These are phyloP conservation scores for Stagonosporopsis vannaccii DNA, from an alignment of 2,329 filamentous ascomycete species.

Conservation along the genomic window DNA sequence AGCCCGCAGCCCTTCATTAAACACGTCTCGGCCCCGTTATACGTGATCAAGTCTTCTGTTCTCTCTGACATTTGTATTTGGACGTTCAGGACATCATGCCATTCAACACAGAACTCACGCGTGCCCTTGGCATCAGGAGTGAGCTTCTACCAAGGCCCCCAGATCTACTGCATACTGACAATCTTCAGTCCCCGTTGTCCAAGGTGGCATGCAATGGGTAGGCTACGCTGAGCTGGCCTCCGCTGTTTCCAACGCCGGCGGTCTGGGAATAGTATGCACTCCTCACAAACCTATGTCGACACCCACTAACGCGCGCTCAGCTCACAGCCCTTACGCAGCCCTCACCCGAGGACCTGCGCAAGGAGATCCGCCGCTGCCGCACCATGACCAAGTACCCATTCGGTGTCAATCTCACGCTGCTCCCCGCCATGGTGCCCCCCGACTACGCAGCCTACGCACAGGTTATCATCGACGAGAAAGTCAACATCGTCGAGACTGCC, in stretches of 20 bases:
- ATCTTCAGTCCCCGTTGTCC: constrained; percentile 75
- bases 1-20: constrained; percentile 17
- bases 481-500: constrained; percentile 90
- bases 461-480: constrained; percentile 90
- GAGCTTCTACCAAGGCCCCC: constrained; percentile 2
- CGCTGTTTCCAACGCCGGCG: constrained; percentile 72
- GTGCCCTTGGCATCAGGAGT: constrained; percentile 65
- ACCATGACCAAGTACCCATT: constrained; percentile 82
- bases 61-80: too few species aligned
- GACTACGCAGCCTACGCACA: constrained; percentile 93
- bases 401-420: constrained; percentile 92
- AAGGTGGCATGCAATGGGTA: constrained; percentile 88
- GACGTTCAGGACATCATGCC: constrained; percentile 56
- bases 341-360: constrained; percentile 86
- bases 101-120: constrained; percentile 70
- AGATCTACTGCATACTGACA: constrained; percentile 50
- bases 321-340: constrained; percentile 92
- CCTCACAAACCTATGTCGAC: not conserved
- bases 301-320: constrained; percentile 33
- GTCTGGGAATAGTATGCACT: constrained; percentile 69
- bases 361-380: constrained; percentile 88
- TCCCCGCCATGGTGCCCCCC: constrained; percentile 87
- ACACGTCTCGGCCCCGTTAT: not conserved
- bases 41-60: not conserved
- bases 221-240: constrained; percentile 81